A percentile compares a stretch with the other conserved stretches of the same genome.
phyloP scores from a whole-genome alignment of 495 filamentous ascomycete species.

The Penicillium angulare region DNA sequence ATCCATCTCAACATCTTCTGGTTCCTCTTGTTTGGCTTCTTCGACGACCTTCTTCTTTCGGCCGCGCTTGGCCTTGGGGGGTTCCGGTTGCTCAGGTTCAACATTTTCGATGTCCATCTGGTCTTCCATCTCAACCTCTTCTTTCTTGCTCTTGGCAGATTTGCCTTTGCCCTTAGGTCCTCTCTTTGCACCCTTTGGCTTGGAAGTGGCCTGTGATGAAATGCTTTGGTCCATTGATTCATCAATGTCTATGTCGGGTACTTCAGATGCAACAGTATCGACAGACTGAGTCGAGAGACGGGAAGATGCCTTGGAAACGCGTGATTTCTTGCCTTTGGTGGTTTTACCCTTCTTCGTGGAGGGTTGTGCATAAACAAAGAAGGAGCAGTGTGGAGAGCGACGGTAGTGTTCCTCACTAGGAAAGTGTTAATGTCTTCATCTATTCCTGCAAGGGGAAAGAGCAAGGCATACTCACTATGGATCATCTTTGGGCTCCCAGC shows the following conservation, averaged over 20 bases:
- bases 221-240: constrained; percentile 65
- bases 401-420: constrained; percentile 79
- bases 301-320: constrained; percentile 63
- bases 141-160: constrained; percentile 52
- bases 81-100: constrained; percentile 31
- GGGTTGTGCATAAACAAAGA: constrained; percentile 61
- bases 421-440: constrained; percentile 25
- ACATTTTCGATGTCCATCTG: constrained; percentile 32
- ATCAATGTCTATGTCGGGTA: constrained; percentile 53
- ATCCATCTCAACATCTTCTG: constrained; percentile 55
- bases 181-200: constrained; percentile 53
- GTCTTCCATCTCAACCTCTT: constrained; percentile 52
- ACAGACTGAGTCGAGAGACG: constrained; percentile 70
- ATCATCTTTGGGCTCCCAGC: constrained; percentile 89
- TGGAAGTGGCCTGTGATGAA: constrained; percentile 52
- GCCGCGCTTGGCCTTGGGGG: constrained; percentile 41
- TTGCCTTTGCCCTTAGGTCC: constrained; percentile 39
- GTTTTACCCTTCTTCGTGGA: constrained; percentile 45
- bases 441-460: constrained; percentile 8
- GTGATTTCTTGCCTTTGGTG: constrained; percentile 51
- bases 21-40: too few relatives aligned
- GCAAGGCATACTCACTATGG: constrained; percentile 66
- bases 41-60: constrained; percentile 68
- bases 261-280: constrained; percentile 51
- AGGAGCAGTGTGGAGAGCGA: constrained; percentile 75